These are phyloP conservation scores for Draba incana DNA, from an alignment of 345 rosid species.

Conservation along the genomic window DNA sequence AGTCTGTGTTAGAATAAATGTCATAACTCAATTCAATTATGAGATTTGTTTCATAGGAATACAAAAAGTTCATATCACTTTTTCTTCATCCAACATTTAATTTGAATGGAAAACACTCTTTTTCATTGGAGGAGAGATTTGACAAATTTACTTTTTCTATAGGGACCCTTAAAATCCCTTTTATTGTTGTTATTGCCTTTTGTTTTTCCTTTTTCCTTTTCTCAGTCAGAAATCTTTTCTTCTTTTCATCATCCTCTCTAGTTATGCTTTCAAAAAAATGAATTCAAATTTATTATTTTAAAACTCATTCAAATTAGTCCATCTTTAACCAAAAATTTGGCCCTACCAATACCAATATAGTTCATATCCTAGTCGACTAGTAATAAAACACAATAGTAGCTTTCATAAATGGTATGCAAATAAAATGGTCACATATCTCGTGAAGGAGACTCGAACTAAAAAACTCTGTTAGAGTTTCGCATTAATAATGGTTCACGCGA, in stretches of 20 bases:
- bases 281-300: constrained; percentile 25
- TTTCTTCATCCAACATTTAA: background rate
- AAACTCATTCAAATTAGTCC: constrained; percentile 19
- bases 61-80: background rate
- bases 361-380: too few relatives aligned
- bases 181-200: constrained; percentile 39
- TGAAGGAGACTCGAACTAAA: background rate
- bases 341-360: constrained; percentile 3
- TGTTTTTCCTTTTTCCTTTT: constrained; percentile 2
- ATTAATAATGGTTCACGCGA: constrained; percentile 36
- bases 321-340: background rate
- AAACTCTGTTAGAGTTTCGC: background rate
- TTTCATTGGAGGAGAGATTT: constrained; percentile 14
- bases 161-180: constrained; percentile 37
- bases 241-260: constrained; percentile 16
- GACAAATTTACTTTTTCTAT: constrained; percentile 31
- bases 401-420: background rate
- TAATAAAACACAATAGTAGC: too few relatives aligned
- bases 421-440: constrained; percentile 30
- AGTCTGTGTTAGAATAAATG: too few relatives aligned
- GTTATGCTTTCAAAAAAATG: background rate
- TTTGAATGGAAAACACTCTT: constrained; percentile 28
- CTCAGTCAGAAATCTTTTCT: constrained; percentile 31
- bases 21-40: too few relatives aligned
- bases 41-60: background rate